Base-by-base conservation (phyloP, 164 flowering plant genomes). In the Saururus chinensis region DNA sequence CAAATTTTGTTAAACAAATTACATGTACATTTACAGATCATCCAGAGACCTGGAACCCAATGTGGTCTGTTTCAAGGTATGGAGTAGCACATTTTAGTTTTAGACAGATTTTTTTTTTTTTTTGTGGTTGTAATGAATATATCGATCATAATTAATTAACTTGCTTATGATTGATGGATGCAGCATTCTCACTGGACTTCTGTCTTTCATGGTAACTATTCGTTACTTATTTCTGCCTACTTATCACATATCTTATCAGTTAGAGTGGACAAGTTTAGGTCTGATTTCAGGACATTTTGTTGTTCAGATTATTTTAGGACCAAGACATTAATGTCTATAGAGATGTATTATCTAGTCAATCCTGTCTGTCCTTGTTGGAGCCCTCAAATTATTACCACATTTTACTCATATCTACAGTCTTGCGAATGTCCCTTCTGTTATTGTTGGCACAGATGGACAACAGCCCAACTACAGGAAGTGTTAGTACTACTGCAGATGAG, bases 1-100 rank as follows among this genome's bases (percentile, higher is more conserved):
- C 21, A 57, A 42, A 16, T 51, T 54, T 40, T 7, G 14, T n/a
- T 0, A 42, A n/a, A 57, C 19, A 40, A 19, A 48, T 59, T 7
- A 12, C 49, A 13, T 40, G 16, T 25, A 8, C n/a, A 60, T 24
- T 64, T 75, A 22, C 82, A 95, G 99, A 87, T 82, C 97, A 95
- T 73, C 97, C 99, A 16, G 96, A 95, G 70, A 89, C 84, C 72
- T 95, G 99, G 99, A 95, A 95, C 66, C 99, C 99, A 19, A 95
- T 95, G 96, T 91, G 99, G 97, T 88, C 96, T 60, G 97, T 95
- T 1, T 84, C 96, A 70, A 95, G 97, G 99, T 95, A 71, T 12
- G 63, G 57, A 12, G 23, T 16, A 40, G 53, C 12, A 10, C 53
- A 8, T 25, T 26, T 57, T 51, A 1, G 9, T 57, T 23, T 7